These are phyloP conservation scores for Medicago truncatula DNA, from an alignment of 306 rosid species.

Conservation along the genomic window DNA sequence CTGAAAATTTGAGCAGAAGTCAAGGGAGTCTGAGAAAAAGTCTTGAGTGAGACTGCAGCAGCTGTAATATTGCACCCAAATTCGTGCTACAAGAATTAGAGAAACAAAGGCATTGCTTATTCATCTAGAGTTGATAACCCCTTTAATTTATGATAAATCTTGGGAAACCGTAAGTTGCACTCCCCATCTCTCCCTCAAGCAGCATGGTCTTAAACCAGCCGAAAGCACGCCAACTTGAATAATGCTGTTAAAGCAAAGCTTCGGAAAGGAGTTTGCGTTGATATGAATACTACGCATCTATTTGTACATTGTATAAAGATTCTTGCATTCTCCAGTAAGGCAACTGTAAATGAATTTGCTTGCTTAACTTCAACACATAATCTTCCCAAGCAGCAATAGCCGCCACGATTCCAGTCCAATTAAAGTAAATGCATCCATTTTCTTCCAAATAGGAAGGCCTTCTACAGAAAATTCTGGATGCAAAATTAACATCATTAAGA, in stretches of 20 bases:
- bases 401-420: conserved; percentile 57
- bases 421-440: conserved; percentile 37
- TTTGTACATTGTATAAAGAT: conserved; percentile 61
- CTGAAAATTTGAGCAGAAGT: no score
- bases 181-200: no score
- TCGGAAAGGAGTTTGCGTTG: no score
- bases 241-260: no score
- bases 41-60: no score
- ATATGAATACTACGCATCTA: conserved; percentile 19
- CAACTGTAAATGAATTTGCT: conserved; percentile 54
- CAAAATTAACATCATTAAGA: conserved; percentile 54
- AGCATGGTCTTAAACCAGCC: no score
- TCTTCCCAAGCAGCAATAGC: neutral
- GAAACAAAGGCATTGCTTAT: neutral
- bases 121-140: no score
- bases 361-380: conserved; percentile 49
- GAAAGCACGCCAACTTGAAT: no score
- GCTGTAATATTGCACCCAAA: no score
- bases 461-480: conserved; percentile 47
- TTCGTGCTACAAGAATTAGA: no score
- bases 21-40: conserved; percentile 51
- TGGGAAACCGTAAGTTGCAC: no score
- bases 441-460: conserved; percentile 28
- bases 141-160: no score
- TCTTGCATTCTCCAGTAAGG: conserved; percentile 70